Base-by-base conservation (phyloP, 768 basidiomycete genomes). In the Lactifluus subvellereus region DNA sequence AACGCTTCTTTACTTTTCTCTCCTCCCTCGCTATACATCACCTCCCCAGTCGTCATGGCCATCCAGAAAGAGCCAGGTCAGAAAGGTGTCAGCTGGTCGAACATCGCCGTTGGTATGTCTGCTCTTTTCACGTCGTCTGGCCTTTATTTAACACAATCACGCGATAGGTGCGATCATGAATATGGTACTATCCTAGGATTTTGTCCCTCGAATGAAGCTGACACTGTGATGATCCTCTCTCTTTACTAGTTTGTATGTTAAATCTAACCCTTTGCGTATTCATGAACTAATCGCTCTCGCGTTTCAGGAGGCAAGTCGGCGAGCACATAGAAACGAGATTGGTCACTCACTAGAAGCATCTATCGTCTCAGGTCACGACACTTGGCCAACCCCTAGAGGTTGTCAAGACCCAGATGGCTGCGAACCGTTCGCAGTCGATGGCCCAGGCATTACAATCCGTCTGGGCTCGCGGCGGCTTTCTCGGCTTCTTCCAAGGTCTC, bases 401-500 rank as follows among this genome's bases (percentile, higher is more conserved):
- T 38, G 77, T 98, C 68, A 99, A 99, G 78, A 99, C 97, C 18
- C 97, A 99, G 74, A 98, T 99, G 97, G 97, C 97, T 62, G 93
- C 94, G 64, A 95, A 96, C 78, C 86, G 97, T 65, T 85, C 83
- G 10, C 94, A 99, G 74, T 80, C 88, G 13, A 97, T 99, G 94
- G 69, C 80, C 64, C 85, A 92, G 72, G 95, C 97, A 18, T 80
- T 89, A 68, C 79, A 82, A 66, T 85, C 87, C 6, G 92, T 98
- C 62, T 96, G 94, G 93, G 80, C 85, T 69, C 88, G 97, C 65
- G 97, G 97, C 68, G 94, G 97, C 66, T 76, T 88, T 60, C 73
- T 77, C 51, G 97, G 97, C 30, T 94, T 96, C 79, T 99, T 91
- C 78, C 97, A 99, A 76, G 97, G 97, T 68, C 84, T 99, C 64